Conservation (phyloP, 2,329 filamentous ascomycete genomes). For the Neofusicoccum sp. region DNA sequence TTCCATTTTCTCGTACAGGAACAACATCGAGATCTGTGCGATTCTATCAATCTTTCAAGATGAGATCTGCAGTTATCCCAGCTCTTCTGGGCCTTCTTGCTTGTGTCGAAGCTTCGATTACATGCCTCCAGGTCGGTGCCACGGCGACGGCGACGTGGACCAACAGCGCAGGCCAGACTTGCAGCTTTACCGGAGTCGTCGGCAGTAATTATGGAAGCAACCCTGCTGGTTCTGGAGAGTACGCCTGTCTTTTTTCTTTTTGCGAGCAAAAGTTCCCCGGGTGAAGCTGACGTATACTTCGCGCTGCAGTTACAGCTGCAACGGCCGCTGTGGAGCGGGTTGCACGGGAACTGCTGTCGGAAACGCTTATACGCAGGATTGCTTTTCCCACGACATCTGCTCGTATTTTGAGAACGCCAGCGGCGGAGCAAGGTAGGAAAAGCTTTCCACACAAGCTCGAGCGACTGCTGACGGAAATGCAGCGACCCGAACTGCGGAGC, state of each 20-base stretch:
- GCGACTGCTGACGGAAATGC: not conserved
- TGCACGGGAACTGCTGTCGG: constrained; percentile 46
- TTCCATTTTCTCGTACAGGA: not conserved
- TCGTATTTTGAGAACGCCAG: constrained; percentile 51
- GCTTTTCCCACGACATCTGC: constrained; percentile 53
- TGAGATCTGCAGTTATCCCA: not conserved
- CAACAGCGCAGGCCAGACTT: constrained; percentile 43
- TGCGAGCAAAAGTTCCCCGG: not conserved
- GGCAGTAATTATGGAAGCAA: constrained; percentile 51
- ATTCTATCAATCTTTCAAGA: not conserved
- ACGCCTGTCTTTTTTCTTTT: constrained; percentile 23
- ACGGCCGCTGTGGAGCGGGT: constrained; percentile 50
- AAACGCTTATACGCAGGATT: constrained; percentile 52
- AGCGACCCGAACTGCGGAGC: constrained; percentile 51
- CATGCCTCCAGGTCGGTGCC: constrained; percentile 40
- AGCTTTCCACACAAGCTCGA: not conserved
- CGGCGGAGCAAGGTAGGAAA: constrained; percentile 44
- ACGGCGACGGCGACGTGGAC: constrained; percentile 50
- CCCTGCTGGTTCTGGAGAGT: constrained; percentile 45
- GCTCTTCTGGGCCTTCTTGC: not conserved
- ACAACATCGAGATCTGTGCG: not conserved
- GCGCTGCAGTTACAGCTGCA: constrained; percentile 48
- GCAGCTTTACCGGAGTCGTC: constrained; percentile 46
- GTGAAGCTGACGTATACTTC: not conserved
- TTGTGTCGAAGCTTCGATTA: constrained; percentile 29